Percentiles rank a stretch among this genome's conserved stretches.
Conservation (phyloP, 1,284 basidiomycete species). For the Naganishia sp. region DNA sequence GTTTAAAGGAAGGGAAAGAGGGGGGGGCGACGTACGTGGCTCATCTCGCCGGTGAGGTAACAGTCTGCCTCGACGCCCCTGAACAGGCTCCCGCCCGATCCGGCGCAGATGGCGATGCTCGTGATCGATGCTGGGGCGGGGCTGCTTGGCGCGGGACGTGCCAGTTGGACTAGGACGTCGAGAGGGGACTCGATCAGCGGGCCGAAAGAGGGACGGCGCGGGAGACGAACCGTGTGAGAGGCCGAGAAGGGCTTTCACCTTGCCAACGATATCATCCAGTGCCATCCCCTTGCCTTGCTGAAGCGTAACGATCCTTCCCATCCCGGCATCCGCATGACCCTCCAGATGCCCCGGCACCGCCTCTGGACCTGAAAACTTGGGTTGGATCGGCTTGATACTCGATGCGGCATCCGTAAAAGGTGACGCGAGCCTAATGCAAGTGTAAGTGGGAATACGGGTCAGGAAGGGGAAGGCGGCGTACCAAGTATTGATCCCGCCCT, state of each 20-base stretch:
- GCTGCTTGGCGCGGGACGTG: conserved; percentile 55
- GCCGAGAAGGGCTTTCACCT: conserved; percentile 69
- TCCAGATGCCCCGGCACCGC: conserved; percentile 33
- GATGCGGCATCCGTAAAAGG: conserved; percentile 38
- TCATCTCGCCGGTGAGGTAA: conserved; percentile 89
- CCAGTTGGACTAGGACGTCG: conserved; percentile 68
- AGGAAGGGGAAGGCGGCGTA: conserved; percentile 40
- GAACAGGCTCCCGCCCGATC: conserved; percentile 75
- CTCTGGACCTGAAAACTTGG: conserved; percentile 37
- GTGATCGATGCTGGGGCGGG: conserved; percentile 38
- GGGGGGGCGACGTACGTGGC: conserved; percentile 63
- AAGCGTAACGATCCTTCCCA: conserved; percentile 69
- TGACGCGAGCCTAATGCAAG: conserved; percentile 43
- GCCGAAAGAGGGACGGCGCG: too few relatives aligned
- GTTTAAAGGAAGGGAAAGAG: neutral
- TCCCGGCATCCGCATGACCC: conserved; percentile 58
- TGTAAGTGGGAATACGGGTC: neutral
- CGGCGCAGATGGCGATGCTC: conserved; percentile 78
- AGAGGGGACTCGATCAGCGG: too few relatives aligned
- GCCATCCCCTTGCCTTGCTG: conserved; percentile 34
- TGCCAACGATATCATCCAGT: conserved; percentile 62
- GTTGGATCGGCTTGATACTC: conserved; percentile 28
- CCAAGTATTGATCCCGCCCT: conserved; percentile 82
- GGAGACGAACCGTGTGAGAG: conserved; percentile 63
- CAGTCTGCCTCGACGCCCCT: conserved; percentile 71